Conservation (phyloP, 208 protist species). For the Crithidia bombi region DNA sequence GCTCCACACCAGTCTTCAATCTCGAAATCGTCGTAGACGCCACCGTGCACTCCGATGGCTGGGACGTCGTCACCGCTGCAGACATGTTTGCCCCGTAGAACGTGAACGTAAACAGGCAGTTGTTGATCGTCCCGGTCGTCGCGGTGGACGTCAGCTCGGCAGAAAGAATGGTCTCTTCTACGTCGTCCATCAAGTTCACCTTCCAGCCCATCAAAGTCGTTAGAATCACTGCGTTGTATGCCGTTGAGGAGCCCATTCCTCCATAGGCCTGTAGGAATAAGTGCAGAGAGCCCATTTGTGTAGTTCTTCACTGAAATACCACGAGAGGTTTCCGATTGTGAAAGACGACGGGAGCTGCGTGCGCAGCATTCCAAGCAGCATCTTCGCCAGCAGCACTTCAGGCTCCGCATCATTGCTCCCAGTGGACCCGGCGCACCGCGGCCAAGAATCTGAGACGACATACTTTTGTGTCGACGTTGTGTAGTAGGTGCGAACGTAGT, state of each 20-base stretch:
- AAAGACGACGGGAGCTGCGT: not conserved
- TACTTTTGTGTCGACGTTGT: slow-evolving; percentile 5
- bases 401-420: not conserved
- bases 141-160: slow-evolving; percentile 11
- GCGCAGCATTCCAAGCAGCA: not conserved
- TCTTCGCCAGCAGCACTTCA: slow-evolving; percentile 3
- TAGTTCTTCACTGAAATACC: slow-evolving; percentile 15
- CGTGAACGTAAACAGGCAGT: slow-evolving; percentile 36
- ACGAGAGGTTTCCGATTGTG: not conserved
- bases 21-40: not conserved
- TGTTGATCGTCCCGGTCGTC: slow-evolving; percentile 1
- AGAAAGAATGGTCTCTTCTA: slow-evolving; percentile 14
- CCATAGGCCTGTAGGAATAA: slow-evolving; percentile 30
- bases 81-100: slow-evolving; percentile 32
- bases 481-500: slow-evolving; percentile 14
- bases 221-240: slow-evolving; percentile 4
- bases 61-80: not conserved
- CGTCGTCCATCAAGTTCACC: slow-evolving; percentile 21
- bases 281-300: not conserved
- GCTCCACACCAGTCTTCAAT: not conserved
- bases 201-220: slow-evolving; percentile 5
- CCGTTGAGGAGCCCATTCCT: slow-evolving; percentile 8
- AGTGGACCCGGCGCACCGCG: slow-evolving; percentile 2
- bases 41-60: not conserved
- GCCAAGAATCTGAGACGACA: not conserved